These are phyloP conservation scores for Neocucurbitaria cava DNA, from an alignment of 2,329 filamentous ascomycete species.

Conservation along the genomic window DNA sequence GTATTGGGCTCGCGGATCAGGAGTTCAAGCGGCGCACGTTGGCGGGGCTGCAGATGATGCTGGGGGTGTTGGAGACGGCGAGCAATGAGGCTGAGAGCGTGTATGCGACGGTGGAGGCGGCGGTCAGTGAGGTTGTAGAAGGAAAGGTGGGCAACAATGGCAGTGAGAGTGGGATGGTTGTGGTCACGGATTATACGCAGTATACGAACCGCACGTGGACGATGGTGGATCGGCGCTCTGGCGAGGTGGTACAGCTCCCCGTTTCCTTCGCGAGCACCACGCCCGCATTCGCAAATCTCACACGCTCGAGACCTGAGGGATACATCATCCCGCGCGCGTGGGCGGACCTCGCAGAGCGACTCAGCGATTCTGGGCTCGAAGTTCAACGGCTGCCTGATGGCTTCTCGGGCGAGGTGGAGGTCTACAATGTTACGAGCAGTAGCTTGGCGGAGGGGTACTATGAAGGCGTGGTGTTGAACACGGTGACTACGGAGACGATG, in stretches of 20 bases:
- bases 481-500: slow-evolving; percentile 37
- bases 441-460: slow-evolving; percentile 39
- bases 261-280: slow-evolving; percentile 46
- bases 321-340: slow-evolving; percentile 48
- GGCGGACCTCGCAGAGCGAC: slow-evolving; percentile 42
- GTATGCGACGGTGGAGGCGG: slow-evolving; percentile 36
- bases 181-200: slow-evolving; percentile 41
- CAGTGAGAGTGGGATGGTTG: no score
- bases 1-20: slow-evolving; percentile 46
- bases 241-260: slow-evolving; percentile 42
- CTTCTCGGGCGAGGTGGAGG: slow-evolving; percentile 41
- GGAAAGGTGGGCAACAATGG: slow-evolving; percentile 33
- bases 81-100: slow-evolving; percentile 36
- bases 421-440: slow-evolving; percentile 43
- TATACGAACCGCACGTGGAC: slow-evolving; percentile 41
- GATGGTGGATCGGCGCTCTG: slow-evolving; percentile 42
- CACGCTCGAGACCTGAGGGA: slow-evolving; percentile 38
- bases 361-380: slow-evolving; percentile 43
- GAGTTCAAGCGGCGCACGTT: slow-evolving; percentile 42
- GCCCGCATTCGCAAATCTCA: slow-evolving; percentile 44
- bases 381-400: slow-evolving; percentile 36
- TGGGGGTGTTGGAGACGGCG: slow-evolving; percentile 44
- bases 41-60: slow-evolving; percentile 43
- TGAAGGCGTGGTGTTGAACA: slow-evolving; percentile 44
- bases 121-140: slow-evolving; percentile 31